phyloP scores from a whole-genome alignment of 192 early-diverging fungal genomes.

The Entomortierella beljakovae region DNA sequence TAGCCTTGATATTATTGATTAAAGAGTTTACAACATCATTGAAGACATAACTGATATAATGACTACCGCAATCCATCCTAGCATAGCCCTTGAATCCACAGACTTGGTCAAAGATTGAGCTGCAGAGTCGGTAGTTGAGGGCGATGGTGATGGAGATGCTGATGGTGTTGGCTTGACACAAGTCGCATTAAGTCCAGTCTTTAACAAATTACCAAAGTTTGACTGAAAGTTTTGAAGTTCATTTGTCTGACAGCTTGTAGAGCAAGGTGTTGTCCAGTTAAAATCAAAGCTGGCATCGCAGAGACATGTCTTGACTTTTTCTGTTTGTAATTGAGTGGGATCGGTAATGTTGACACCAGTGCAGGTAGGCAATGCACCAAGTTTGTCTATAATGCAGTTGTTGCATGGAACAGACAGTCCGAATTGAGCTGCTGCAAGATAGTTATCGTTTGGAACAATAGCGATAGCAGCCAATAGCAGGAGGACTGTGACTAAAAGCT shows the following conservation, averaged over 20 bases:
- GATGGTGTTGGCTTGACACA: slow-evolving; percentile 44
- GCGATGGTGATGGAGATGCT: slow-evolving; percentile 7
- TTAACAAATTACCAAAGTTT: slow-evolving; percentile 10
- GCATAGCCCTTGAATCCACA: neutral
- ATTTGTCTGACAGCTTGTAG: slow-evolving; percentile 29
- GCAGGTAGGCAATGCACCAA: slow-evolving; percentile 17
- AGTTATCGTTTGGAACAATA: neutral
- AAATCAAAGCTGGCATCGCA: slow-evolving; percentile 43
- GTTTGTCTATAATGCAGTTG: slow-evolving; percentile 23
- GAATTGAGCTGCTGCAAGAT: slow-evolving; percentile 26
- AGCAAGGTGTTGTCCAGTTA: slow-evolving; percentile 33
- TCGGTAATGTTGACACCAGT: slow-evolving; percentile 27
- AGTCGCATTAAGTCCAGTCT: slow-evolving; percentile 28
- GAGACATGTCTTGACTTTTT: slow-evolving; percentile 27
- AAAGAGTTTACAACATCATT: slow-evolving; percentile 4
- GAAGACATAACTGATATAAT: neutral
- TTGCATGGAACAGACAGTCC: slow-evolving; percentile 40
- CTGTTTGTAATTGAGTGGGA: slow-evolving; percentile 5
- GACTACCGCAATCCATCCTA: slow-evolving; percentile 9
- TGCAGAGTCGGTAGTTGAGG: neutral
- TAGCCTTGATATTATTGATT: too few relatives aligned
- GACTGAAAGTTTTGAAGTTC: slow-evolving; percentile 25
- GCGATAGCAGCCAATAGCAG: slow-evolving; percentile 8
- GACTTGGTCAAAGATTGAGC: neutral
- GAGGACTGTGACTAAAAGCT: neutral